Evolutionary conservation across 768 basidiomycete genomes (phyloP).

Genomic region (Xerocomellus dryophilus): DNA sequence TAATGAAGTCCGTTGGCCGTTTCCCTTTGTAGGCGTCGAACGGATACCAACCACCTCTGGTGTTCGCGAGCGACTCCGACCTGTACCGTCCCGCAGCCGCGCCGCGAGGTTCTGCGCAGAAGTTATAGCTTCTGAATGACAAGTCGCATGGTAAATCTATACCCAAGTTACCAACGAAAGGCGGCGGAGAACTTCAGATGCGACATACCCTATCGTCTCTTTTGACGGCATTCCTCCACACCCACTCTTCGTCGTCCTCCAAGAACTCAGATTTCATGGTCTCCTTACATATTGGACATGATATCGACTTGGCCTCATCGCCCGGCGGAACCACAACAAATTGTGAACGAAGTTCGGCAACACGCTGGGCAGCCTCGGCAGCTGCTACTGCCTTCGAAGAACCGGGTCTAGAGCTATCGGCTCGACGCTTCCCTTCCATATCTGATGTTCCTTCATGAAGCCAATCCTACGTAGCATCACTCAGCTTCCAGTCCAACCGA

Average conservation of each 20-base stretch:
- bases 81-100: conserved; percentile 60
- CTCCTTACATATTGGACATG: conserved; percentile 98
- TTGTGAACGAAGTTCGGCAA: conserved; percentile 68
- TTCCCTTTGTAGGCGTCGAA: conserved; percentile 37
- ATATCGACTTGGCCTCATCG: conserved; percentile 76
- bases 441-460: conserved; percentile 61
- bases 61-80: conserved; percentile 70
- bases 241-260: conserved; percentile 98
- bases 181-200: neutral
- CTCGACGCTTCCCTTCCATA: conserved; percentile 67
- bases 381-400: conserved; percentile 58
- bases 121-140: conserved; percentile 75
- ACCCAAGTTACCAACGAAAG: conserved; percentile 2
- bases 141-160: conserved; percentile 93
- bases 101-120: conserved; percentile 66
- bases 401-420: conserved; percentile 46
- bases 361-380: conserved; percentile 67
- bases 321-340: conserved; percentile 89
- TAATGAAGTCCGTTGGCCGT: conserved; percentile 35
- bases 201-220: conserved; percentile 74
- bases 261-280: conserved; percentile 83
- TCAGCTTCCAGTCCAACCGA: conserved; percentile 11
- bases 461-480: conserved; percentile 70
- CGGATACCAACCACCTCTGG: conserved; percentile 52
- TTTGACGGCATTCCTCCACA: conserved; percentile 88